A percentile compares a stretch with the other conserved stretches of the same genome.
Evolutionary conservation across 2,329 filamentous ascomycete genomes (phyloP).

Genomic region (Dissoconium aciculare): DNA sequence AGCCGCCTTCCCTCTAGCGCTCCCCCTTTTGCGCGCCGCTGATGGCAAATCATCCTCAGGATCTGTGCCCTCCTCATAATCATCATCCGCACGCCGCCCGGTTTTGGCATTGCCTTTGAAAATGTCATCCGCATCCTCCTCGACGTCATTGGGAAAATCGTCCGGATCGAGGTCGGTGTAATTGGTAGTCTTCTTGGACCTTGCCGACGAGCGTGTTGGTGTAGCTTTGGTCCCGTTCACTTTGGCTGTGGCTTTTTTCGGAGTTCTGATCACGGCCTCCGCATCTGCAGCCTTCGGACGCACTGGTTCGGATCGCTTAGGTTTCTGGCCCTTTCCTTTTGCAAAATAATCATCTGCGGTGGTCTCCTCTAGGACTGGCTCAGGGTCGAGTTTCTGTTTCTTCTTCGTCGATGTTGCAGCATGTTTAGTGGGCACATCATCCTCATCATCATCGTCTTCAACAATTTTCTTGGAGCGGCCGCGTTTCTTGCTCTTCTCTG

Average conservation of each 20-base stretch:
- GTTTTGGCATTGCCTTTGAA: slow-evolving; percentile 58
- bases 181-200: slow-evolving; percentile 30
- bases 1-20: slow-evolving; percentile 20
- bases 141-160: slow-evolving; percentile 27
- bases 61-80: slow-evolving; percentile 51
- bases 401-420: slow-evolving; percentile 31
- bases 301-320: slow-evolving; percentile 32
- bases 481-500: slow-evolving; percentile 32
- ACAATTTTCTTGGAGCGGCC: slow-evolving; percentile 49
- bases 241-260: slow-evolving; percentile 24
- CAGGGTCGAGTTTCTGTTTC: slow-evolving; percentile 34
- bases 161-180: slow-evolving; percentile 23
- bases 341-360: slow-evolving; percentile 51
- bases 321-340: slow-evolving; percentile 32
- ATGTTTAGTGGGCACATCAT: slow-evolving; percentile 20
- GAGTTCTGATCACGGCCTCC: slow-evolving; percentile 22
- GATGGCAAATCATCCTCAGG: slow-evolving; percentile 55
- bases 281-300: slow-evolving; percentile 14
- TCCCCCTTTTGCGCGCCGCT: slow-evolving; percentile 25
- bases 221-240: slow-evolving; percentile 23
- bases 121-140: slow-evolving; percentile 58
- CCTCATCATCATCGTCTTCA: slow-evolving; percentile 67
- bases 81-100: slow-evolving; percentile 44
- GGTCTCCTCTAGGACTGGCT: slow-evolving; percentile 33
- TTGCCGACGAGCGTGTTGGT: slow-evolving; percentile 23